phyloP scores from a whole-genome alignment of 176 grass and related monocot species.

The Carex littledalei region DNA sequence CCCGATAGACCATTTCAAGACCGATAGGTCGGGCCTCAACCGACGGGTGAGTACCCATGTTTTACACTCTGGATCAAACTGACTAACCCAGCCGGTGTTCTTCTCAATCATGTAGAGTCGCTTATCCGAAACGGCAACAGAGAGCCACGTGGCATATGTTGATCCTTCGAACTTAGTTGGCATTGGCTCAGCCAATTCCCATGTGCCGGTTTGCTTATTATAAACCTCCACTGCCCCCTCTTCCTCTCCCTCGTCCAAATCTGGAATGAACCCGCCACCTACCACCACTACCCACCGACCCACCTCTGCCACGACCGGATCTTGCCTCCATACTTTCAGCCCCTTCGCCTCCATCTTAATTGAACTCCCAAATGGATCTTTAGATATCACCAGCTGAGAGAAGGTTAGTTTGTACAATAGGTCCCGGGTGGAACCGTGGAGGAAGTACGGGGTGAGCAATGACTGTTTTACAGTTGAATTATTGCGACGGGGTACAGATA shows the following conservation, averaged over 20 bases:
- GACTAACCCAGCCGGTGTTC: conserved; percentile 45
- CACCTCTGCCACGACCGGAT: conserved; percentile 62
- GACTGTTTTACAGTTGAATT: conserved; percentile 26
- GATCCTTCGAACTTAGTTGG: conserved; percentile 40
- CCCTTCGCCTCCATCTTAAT: conserved; percentile 24
- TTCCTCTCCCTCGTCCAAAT: conserved; percentile 31
- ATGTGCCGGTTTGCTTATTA: conserved; percentile 18
- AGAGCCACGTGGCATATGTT: conserved; percentile 55
- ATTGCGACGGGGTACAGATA: conserved; percentile 25
- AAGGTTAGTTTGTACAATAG: background rate
- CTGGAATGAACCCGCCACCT: conserved; percentile 47
- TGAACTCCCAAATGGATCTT: conserved; percentile 41
- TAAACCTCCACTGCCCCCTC: conserved; percentile 54
- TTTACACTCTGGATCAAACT: conserved; percentile 53
- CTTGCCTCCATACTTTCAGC: conserved; percentile 45
- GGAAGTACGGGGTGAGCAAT: background rate
- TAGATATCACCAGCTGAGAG: conserved; percentile 32
- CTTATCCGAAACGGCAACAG: conserved; percentile 35
- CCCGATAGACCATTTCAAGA: conserved; percentile 38
- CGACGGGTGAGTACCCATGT: conserved; percentile 42
- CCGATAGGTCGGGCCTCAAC: conserved; percentile 19
- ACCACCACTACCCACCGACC: conserved; percentile 49
- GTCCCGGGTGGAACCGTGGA: background rate
- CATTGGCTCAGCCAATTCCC: conserved; percentile 50
- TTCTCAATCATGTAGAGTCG: conserved; percentile 51